Base-by-base conservation (phyloP, 495 filamentous ascomycete species). In the Cercophora sp. region DNA sequence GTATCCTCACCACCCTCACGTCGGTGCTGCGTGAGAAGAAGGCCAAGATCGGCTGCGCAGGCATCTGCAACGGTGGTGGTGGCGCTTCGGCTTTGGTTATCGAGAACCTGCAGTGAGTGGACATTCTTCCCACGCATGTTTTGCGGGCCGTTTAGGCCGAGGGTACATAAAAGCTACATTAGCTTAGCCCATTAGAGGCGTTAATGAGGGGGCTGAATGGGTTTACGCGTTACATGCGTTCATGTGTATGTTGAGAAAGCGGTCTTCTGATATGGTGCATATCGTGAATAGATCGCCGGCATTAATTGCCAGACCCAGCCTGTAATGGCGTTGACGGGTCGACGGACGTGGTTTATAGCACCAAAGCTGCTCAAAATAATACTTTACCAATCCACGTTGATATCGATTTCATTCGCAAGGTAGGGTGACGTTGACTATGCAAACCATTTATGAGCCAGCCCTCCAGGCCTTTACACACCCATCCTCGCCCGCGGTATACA, bases 51-150 rank as follows among this genome's bases (percentile, higher is more conserved):
- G 93, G 93, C 40, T 86, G 82, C 64, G 91, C 88, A 29, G 93
- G 91, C 35, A 98, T 98, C 64, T 98, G 93, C 81, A 98, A 98
- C 73, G 93, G 93, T 51, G 93, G 93, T 34, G 93, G 93, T 59
- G 93, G 93, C 60, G 93, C 93, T 32, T 88, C 84, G 63, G 91
- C 94, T 41, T 72, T 98, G 51, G 87, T 98, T 45, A 77, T 98
- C 60, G 92, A 98, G 76, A 81, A 68, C 57, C 59, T 83, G 58
- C 70, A 75, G 66, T 78, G 66, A 76, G 67, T 70, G 25, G 8
- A 22, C 35, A n/a, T 8, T 19, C 40, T 26, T 16, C 26, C 27
- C n/a, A 27, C 20, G 43, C 24, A 19, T 8, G 15, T 31, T n/a
- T n/a, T n/a, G n/a, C n/a, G n/a, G n/a, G n/a, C n/a, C n/a, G n/a